Base-by-base conservation (phyloP, 495 filamentous ascomycete species). In the Trichoderma virens region DNA sequence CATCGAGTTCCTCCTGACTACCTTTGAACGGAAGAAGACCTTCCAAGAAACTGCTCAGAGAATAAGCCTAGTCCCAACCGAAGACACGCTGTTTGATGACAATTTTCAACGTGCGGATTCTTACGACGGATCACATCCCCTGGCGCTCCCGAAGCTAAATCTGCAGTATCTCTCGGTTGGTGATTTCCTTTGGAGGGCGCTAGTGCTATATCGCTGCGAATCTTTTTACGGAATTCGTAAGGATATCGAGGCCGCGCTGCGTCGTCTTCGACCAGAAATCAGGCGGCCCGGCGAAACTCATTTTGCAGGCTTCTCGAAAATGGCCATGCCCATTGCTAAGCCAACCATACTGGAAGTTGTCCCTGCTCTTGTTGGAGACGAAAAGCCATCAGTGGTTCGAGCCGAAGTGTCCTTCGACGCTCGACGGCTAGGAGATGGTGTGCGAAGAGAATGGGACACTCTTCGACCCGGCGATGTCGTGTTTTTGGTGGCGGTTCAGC, bases 111-210 rank as follows among this genome's bases (percentile, higher is more conserved):
- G 93, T 59, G 93, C 93, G 65, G 93, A 96, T 69, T 83, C 82
- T 14, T 99, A 97, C 67, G 87, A 96, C 73, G 94, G 93, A 41
- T 92, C 93, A 39, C 85, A 85, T 30, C 92, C 94, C 11, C 79
- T 99, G 59, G 91, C 94, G 6, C 87, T 99, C 62, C 94, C 94
- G 2, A 99, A 98, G 68, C 76, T 98, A 60, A 98, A 96, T 70
- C 81, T 99, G 45, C 94, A 98, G 69, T 98, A 99, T 72, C 82
- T 99, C 30, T 93, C 91, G 8, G 85, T 97, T 38, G 92, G 94
- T 4, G 94, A 99, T 72, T 98, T 98, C 68, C 82, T 99, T 11
- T 98, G 91, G 91, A 83, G 94, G 41, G 90, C 93, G 16, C 89
- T 98, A 68, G 81, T 94, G 28, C 82, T 98, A 3, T 90, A 96